A percentile compares a stretch with the other conserved stretches of the same genome.
Evolutionary conservation across 257 asterid genomes (phyloP).

Genomic region (Oldenlandia corymbosa): DNA sequence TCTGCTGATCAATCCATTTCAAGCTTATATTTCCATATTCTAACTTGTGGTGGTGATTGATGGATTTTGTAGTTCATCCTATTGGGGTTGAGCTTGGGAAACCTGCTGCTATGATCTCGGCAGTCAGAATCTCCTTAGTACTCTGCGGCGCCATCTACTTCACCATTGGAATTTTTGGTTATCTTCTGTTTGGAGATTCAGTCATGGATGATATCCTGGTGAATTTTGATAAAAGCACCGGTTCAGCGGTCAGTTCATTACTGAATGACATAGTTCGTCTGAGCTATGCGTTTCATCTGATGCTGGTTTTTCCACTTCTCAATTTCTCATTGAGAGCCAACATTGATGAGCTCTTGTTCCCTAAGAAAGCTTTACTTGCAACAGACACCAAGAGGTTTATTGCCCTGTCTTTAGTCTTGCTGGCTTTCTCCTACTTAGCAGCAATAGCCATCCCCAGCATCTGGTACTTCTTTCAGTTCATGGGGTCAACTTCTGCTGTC

Average conservation of each 20-base stretch:
- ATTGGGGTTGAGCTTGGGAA: constrained; percentile 81
- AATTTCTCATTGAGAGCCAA: constrained; percentile 81
- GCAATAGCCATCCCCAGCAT: constrained; percentile 82
- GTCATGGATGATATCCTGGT: constrained; percentile 87
- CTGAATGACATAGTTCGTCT: constrained; percentile 59
- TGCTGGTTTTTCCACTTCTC: constrained; percentile 78
- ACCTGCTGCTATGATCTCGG: constrained; percentile 59
- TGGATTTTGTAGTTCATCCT: constrained; percentile 65
- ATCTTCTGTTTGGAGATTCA: constrained; percentile 85
- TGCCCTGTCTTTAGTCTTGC: constrained; percentile 43
- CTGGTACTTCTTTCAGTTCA: constrained; percentile 92
- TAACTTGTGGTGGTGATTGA: not conserved
- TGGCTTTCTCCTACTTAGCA: constrained; percentile 47
- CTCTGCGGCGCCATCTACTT: constrained; percentile 70
- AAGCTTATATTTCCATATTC: not conserved
- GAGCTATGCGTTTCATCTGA: constrained; percentile 77
- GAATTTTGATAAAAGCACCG: constrained; percentile 57
- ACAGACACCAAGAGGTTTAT: constrained; percentile 54
- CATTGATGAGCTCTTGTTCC: constrained; percentile 74
- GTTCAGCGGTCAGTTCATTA: constrained; percentile 40
- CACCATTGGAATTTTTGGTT: constrained; percentile 77
- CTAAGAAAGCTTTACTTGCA: constrained; percentile 39
- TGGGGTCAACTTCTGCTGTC: constrained; percentile 89
- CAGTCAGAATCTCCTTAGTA: constrained; percentile 61
- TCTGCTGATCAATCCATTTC: not conserved